Base-by-base conservation (phyloP, 768 basidiomycete species). In the Podaxis sp. region DNA sequence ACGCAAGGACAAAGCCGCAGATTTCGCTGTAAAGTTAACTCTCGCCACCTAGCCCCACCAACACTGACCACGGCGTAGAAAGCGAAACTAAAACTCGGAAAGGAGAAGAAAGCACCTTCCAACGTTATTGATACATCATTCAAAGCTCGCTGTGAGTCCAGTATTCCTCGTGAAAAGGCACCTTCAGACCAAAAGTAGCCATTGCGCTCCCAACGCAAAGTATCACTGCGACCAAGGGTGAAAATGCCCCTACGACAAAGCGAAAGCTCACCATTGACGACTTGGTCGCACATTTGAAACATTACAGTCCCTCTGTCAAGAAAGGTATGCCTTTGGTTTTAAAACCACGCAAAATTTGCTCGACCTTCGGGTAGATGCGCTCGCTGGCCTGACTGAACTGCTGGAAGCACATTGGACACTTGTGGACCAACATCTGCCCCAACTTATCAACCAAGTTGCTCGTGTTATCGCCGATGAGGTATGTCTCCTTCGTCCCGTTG, bases 121-220 rank as follows among this genome's bases (percentile, higher is more conserved):
- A 98, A 98, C 81, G 92, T 86, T 4, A 85, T 98, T 66, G 93
- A 98, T 75, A 98, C 96, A 1, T 95, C 96, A 1, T 98, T 96
- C 84, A 94, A 96, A 72, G 88, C 94, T 36, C 86, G 93, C 63
- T 93, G 96, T 97, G 70, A 68, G 91, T 79, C 41, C 50, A n/a
- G 37, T 56, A 33, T 19, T 53, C 38, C 55, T 19, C 33, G 29
- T 19, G 40, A 29, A 38, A 47, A 17, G 63, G 47, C 58, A 41
- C 60, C 71, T 66, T 59, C 65, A 63, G 43, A 64, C 57, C 51
- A 59, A 29, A 52, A n/a, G 19, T 69, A 98, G 96, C 93, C 24
- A 96, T 98, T 72, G 90, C 88, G 24, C 80, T 98, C 33, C 96
- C 96, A 0, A 82, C 83, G 0, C 96, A 98, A 76, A 89, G 87